Base-by-base conservation (phyloP, 495 filamentous ascomycete species). In the Ramalina intermedia region DNA sequence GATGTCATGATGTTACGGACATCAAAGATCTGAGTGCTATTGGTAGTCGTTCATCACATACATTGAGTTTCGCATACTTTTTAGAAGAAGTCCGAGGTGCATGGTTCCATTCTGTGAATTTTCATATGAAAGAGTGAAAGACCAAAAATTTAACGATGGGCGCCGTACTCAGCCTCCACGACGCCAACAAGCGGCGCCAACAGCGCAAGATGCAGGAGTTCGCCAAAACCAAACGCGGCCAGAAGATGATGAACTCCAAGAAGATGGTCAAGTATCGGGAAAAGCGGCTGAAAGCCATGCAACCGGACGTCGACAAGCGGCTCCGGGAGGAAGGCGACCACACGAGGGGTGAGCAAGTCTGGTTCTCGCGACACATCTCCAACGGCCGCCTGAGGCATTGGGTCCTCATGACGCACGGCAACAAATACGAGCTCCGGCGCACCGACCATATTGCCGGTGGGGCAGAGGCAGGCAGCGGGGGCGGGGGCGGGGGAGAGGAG, bases 331-430 rank as follows among this genome's bases (percentile, higher is more conserved):
- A 49, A 20, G 27, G 26, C 24, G 46, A 49, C 36, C 35, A 39
- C 23, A 43, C 14, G 9, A 39, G 39, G 23, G 46, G 46, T 7
- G 6, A 49, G 20, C 46, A 39, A 29, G 46, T 49, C 14, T 49
- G 46, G 46, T 49, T 49, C 37, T 49, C 46, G n/a, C 46, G 46
- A 18, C 26, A 49, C 29, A 49, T 49, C 29, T 7, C 43, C 35
- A 39, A 49, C 20, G 46, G 46, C 6, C 36, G 38, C 0, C 20
- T 49, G 36, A 43, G 23, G 21, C 46, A 49, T 39, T 49, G 46
- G 46, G 46, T 49, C 17, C 37, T 49, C 39, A 40, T 40, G 17
- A 49, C 46, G 16, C 38, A 49, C 37, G 46, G 37, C 20, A 49
- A 43, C 21, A 49, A 49, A 6, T 49, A 49, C 29, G 46, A 49